A percentile compares a stretch with the other conserved stretches of the same genome.
Conservation (phyloP, 345 rosid genomes). For the Syzygium aqueum region DNA sequence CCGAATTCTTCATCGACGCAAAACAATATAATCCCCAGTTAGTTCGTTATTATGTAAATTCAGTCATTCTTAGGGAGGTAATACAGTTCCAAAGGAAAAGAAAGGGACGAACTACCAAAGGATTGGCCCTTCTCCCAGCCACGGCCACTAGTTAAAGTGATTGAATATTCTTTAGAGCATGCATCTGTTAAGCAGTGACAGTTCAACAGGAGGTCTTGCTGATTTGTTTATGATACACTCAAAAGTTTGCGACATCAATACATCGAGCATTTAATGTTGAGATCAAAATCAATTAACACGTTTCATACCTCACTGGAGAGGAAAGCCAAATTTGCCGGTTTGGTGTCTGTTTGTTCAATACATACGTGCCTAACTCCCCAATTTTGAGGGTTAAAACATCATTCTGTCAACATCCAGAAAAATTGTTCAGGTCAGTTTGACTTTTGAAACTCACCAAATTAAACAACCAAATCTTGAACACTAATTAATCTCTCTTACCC, state of each 20-base stretch:
- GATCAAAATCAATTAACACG: neutral
- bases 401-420: constrained; percentile 34
- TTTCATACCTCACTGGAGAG: constrained; percentile 71
- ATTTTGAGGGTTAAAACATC: constrained; percentile 84
- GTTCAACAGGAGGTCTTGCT: neutral
- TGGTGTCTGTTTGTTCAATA: constrained; percentile 84
- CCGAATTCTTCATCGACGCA: neutral
- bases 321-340: constrained; percentile 92
- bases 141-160: neutral
- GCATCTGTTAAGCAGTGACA: neutral
- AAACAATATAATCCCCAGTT: neutral
- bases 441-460: neutral
- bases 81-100: neutral
- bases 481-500: constrained; percentile 37
- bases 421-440: neutral
- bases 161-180: neutral
- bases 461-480: neutral
- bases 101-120: neutral
- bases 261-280: neutral
- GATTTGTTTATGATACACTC: neutral
- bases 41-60: neutral
- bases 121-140: neutral
- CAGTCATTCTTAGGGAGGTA: neutral
- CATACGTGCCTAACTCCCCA: constrained; percentile 78
- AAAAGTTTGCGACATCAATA: neutral